A percentile compares a stretch with the other conserved stretches of the same genome.
phyloP scores from a whole-genome alignment of 805 yeast genomes.

The Wickerhamomyces rabaulensis region DNA sequence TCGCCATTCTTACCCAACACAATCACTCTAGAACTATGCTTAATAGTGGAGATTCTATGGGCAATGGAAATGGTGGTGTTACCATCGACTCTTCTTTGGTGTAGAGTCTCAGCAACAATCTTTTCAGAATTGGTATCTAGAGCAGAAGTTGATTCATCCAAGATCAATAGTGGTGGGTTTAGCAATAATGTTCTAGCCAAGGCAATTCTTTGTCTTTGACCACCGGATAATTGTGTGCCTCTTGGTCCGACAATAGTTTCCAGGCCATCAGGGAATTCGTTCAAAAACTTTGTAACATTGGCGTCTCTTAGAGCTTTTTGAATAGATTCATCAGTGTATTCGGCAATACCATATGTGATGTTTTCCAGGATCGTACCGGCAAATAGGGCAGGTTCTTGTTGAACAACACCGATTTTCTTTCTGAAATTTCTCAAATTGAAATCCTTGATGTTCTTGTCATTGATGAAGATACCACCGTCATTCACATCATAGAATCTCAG shows the following conservation, averaged over 20 bases:
- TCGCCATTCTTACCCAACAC: conserved; percentile 71
- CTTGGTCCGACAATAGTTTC: conserved; percentile 83
- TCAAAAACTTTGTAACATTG: conserved; percentile 65
- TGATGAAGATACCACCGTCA: conserved; percentile 58
- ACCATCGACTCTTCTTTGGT: conserved; percentile 47
- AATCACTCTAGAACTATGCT: conserved; percentile 72
- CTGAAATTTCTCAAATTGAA: conserved; percentile 72
- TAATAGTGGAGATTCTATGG: conserved; percentile 84
- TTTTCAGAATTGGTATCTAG: conserved; percentile 85
- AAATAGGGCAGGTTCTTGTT: conserved; percentile 87
- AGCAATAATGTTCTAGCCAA: conserved; percentile 81
- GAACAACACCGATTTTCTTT: conserved; percentile 78
- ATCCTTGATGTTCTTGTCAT: conserved; percentile 55
- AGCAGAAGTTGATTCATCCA: conserved; percentile 96
- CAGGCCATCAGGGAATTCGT: conserved; percentile 73
- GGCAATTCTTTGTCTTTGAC: conserved; percentile 91
- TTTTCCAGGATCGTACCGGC: conserved; percentile 84
- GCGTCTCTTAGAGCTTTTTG: conserved; percentile 60
- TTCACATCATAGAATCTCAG: conserved; percentile 80
- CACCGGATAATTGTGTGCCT: conserved; percentile 88
- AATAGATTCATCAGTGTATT: conserved; percentile 55
- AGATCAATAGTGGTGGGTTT: conserved; percentile 71
- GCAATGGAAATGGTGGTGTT: conserved; percentile 85
- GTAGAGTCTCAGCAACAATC: conserved; percentile 70
- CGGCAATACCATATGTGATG: conserved; percentile 63